These are phyloP conservation scores for Colletotrichum brevisporum DNA, from an alignment of 2,329 filamentous ascomycete species.

Conservation along the genomic window DNA sequence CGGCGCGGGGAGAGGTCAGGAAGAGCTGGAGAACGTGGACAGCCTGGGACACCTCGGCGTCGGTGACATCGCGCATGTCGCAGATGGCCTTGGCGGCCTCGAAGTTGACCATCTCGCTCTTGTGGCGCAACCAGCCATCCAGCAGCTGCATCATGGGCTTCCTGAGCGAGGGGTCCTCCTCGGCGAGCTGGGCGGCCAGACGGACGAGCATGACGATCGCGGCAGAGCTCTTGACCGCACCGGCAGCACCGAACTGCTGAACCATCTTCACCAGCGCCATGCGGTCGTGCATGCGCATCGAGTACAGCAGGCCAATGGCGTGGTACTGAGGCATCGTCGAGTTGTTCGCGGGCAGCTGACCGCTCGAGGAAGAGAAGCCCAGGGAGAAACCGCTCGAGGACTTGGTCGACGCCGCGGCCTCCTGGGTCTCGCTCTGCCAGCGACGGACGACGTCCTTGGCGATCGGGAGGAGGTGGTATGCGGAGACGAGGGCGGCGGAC, in stretches of 20 bases:
- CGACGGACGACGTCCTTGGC: slow-evolving; percentile 94
- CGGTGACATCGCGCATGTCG: slow-evolving; percentile 92
- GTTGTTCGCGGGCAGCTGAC: slow-evolving; percentile 84
- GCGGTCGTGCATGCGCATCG: slow-evolving; percentile 96
- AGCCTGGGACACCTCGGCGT: slow-evolving; percentile 90
- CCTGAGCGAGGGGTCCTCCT: slow-evolving; percentile 89
- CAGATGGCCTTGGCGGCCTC: slow-evolving; percentile 99
- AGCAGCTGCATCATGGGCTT: slow-evolving; percentile 98
- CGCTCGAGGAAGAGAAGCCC: slow-evolving; percentile 87
- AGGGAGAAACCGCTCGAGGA: slow-evolving; percentile 91
- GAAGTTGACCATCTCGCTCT: slow-evolving; percentile 99
- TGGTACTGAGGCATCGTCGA: slow-evolving; percentile 99
- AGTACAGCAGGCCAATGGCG: slow-evolving; percentile 95
- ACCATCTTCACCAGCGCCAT: slow-evolving; percentile 99
- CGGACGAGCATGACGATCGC: slow-evolving; percentile 94
- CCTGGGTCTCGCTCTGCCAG: slow-evolving; percentile 99
- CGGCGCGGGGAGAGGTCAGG: slow-evolving; percentile 93
- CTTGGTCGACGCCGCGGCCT: slow-evolving; percentile 92
- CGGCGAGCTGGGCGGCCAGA: slow-evolving; percentile 91
- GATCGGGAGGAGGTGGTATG: slow-evolving; percentile 97
- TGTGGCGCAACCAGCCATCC: slow-evolving; percentile 96
- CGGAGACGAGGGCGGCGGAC: slow-evolving; percentile 94
- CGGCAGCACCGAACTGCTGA: slow-evolving; percentile 95
- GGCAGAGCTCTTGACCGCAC: slow-evolving; percentile 94
- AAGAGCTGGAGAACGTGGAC: slow-evolving; percentile 97